Percentiles rank a stretch among this genome's conserved stretches.
Evolutionary conservation across 1,284 basidiomycete species (phyloP).

Genomic region (Rugosomyces carneus): DNA sequence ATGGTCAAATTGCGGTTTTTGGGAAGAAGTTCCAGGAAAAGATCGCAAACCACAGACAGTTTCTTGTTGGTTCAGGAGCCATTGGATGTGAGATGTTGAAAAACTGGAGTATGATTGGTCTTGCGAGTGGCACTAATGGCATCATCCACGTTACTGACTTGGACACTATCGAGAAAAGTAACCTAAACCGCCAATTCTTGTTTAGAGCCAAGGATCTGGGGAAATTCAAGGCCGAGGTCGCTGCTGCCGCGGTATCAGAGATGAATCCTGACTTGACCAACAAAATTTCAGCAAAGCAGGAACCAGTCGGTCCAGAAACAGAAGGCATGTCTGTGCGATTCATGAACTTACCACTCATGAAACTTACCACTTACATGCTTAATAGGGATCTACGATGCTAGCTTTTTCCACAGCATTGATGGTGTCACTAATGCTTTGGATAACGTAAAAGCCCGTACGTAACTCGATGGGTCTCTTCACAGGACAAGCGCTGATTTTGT

Average conservation of each 20-base stretch:
- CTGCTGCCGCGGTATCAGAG: slow-evolving; percentile 85
- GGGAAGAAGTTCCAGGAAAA: slow-evolving; percentile 92
- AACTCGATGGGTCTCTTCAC: neutral
- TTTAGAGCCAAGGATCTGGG: slow-evolving; percentile 97
- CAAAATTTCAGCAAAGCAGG: slow-evolving; percentile 88
- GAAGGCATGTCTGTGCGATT: slow-evolving; percentile 54
- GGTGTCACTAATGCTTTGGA: slow-evolving; percentile 99
- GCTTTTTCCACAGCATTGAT: slow-evolving; percentile 85
- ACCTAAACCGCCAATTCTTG: slow-evolving; percentile 97
- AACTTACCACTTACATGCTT: slow-evolving; percentile 1
- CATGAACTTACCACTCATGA: slow-evolving; percentile 6
- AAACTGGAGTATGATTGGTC: slow-evolving; percentile 99
- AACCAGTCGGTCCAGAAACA: slow-evolving; percentile 90
- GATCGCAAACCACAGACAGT: slow-evolving; percentile 88
- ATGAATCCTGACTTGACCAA: slow-evolving; percentile 95
- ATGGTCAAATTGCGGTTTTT: slow-evolving; percentile 94
- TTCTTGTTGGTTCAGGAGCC: slow-evolving; percentile 96
- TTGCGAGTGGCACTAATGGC: slow-evolving; percentile 79
- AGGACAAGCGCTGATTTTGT: neutral
- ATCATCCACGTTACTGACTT: slow-evolving; percentile 94
- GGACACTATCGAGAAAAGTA: slow-evolving; percentile 99
- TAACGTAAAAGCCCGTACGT: slow-evolving; percentile 90
- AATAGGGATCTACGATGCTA: slow-evolving; percentile 82
- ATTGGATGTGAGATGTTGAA: slow-evolving; percentile 99
- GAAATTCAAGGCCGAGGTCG: slow-evolving; percentile 97